These are phyloP conservation scores for Tricholoma terreum DNA, from an alignment of 768 basidiomycete genomes.

Conservation along the genomic window DNA sequence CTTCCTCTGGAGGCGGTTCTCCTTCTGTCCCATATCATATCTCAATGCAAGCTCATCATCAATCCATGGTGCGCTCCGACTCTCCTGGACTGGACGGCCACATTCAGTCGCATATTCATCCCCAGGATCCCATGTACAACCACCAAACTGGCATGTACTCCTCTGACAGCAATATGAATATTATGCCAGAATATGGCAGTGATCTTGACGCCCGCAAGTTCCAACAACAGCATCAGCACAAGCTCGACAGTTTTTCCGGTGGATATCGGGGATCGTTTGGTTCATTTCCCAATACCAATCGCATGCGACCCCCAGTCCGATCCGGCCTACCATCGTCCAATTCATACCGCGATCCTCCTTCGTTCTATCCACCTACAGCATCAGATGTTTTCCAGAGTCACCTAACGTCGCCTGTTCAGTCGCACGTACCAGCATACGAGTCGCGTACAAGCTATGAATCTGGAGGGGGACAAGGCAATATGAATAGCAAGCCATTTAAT, in stretches of 20 bases:
- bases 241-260: conserved; percentile 34
- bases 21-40: conserved; percentile 56
- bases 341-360: conserved; percentile 34
- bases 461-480: conserved; percentile 21
- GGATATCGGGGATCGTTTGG: conserved; percentile 34
- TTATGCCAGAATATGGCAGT: conserved; percentile 33
- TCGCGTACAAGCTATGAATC: conserved; percentile 36
- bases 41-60: conserved; percentile 43
- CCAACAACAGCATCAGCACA: conserved; percentile 27
- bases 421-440: conserved; percentile 37
- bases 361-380: conserved; percentile 29
- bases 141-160: conserved; percentile 34
- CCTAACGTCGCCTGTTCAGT: conserved; percentile 37
- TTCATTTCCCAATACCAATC: conserved; percentile 41
- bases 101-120: conserved; percentile 31
- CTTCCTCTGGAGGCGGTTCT: conserved; percentile 47
- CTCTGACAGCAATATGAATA: conserved; percentile 36
- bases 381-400: conserved; percentile 35
- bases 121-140: conserved; percentile 36
- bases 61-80: conserved; percentile 42
- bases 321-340: conserved; percentile 30
- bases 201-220: conserved; percentile 39
- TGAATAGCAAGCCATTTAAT: conserved; percentile 26
- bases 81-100: conserved; percentile 43
- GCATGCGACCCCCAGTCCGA: conserved; percentile 38